Base-by-base conservation (phyloP, 169 alveolate species). In the Eimeria maxima region DNA sequence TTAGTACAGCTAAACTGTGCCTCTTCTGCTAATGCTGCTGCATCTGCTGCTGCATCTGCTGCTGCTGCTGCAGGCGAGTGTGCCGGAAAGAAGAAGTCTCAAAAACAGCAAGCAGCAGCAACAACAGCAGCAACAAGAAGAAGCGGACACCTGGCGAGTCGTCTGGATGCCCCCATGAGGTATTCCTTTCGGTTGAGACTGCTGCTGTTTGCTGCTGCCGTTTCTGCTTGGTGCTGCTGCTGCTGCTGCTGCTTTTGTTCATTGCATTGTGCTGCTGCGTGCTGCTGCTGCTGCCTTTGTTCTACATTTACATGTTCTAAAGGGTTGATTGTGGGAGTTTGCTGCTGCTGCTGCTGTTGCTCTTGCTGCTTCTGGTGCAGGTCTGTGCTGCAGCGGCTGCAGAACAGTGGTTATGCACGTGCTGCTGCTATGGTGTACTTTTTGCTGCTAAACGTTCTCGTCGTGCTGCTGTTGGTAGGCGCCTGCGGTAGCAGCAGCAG, bases 361-460 rank as follows among this genome's bases (percentile, higher is more conserved):
- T 73, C 55, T n/a, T 73, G 83, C 83, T 81, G 69, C 53, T 53
- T 16, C 73, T 83, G 91, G 76, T 83, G 91, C 91, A 83, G 91
- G 73, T 53, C 91, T 13, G 3, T 53, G 69, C 47, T 53, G 20
- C 91, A 38, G 14, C 76, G 50, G 91, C 91, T 83, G 53, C 91
- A n/a, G n/a, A 42, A 22, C 33, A 83, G 73, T 29, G 74, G 91
- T 44, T 13, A 20, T 22, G 91, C 91, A 10, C 91, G 91, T 55
- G 53, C 55, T 16, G 47, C 60, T 38, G 73, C 91, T 16, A 13
- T 53, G 38, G 33, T 53, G 8, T 83, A 83, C 91, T 50, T 83
- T 53, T 24, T 83, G 38, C 33, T 55, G 50, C 22, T 55, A 53
- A 83, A 47, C 27, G 91, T 53, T 16, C 69, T 83, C 14, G 91